Evolutionary conservation across 1,139 yeast species (phyloP).

Genomic region (Sugiyamaella grinbergsii): DNA sequence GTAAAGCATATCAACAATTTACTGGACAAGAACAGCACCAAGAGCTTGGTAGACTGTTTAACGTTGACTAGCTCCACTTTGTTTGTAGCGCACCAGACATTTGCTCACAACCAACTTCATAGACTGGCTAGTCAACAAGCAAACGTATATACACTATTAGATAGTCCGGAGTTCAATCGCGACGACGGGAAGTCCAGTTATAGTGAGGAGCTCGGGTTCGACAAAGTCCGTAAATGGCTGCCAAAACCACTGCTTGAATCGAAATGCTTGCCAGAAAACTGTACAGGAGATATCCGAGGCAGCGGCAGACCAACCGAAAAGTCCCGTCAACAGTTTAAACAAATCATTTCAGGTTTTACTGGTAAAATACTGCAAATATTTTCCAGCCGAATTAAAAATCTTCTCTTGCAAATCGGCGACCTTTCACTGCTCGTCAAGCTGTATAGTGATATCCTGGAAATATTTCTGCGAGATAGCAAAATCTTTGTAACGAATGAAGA

Average conservation of each 20-base stretch:
- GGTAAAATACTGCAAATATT: slow-evolving; percentile 20
- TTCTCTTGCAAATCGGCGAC: slow-evolving; percentile 23
- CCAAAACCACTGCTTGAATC: slow-evolving; percentile 79
- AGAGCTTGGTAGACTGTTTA: slow-evolving; percentile 23
- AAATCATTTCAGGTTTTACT: slow-evolving; percentile 25
- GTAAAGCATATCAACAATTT: slow-evolving; percentile 6
- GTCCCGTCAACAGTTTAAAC: slow-evolving; percentile 17
- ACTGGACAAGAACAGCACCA: neutral
- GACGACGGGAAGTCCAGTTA: slow-evolving; percentile 12
- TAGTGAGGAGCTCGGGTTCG: slow-evolving; percentile 49
- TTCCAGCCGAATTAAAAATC: slow-evolving; percentile 20
- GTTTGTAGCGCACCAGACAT: slow-evolving; percentile 28
- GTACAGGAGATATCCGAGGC: slow-evolving; percentile 22
- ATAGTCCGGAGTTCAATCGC: slow-evolving; percentile 31
- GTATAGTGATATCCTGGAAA: slow-evolving; percentile 28
- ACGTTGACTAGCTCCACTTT: slow-evolving; percentile 30
- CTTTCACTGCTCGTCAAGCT: slow-evolving; percentile 29
- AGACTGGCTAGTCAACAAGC: slow-evolving; percentile 30
- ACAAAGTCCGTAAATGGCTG: slow-evolving; percentile 76
- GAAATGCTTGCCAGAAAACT: slow-evolving; percentile 39
- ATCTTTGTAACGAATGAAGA: neutral
- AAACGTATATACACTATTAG: slow-evolving; percentile 31
- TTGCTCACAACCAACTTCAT: slow-evolving; percentile 31
- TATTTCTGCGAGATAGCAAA: slow-evolving; percentile 13
- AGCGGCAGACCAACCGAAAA: slow-evolving; percentile 24